A percentile compares a stretch with the other conserved stretches of the same genome.
Conservation (phyloP, 768 basidiomycete genomes). For the Brasilioporus rufonigricans region DNA sequence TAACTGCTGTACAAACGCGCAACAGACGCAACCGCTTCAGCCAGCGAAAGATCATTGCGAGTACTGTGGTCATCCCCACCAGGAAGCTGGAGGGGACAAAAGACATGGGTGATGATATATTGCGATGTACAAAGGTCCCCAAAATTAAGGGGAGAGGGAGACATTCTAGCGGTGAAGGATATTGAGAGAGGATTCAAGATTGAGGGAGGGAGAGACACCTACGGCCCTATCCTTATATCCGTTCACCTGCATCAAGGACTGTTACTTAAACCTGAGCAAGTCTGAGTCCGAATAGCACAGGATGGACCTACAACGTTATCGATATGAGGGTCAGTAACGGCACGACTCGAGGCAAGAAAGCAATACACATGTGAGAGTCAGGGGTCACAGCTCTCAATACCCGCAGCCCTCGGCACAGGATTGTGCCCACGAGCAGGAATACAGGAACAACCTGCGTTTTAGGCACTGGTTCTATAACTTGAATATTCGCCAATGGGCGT, state of each 20-base stretch:
- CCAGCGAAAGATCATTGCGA: constrained; percentile 29
- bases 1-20: constrained; percentile 18
- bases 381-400: too few species aligned
- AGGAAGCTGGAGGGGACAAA: constrained; percentile 42
- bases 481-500: too few species aligned
- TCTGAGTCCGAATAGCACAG: constrained; percentile 7
- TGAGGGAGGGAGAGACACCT: neutral
- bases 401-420: too few species aligned
- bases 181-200: neutral
- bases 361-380: neutral
- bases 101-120: constrained; percentile 42
- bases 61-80: constrained; percentile 32
- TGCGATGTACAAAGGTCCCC: neutral
- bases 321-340: neutral
- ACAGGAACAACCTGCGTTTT: too few species aligned
- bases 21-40: constrained; percentile 15
- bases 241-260: neutral
- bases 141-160: neutral
- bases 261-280: neutral
- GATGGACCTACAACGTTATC: neutral
- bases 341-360: neutral
- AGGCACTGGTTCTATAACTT: too few species aligned
- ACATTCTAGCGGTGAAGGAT: neutral
- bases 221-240: neutral
- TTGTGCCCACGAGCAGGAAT: too few species aligned